phyloP scores from a whole-genome alignment of 2,329 filamentous ascomycete genomes.

The Fusarium globosum region DNA sequence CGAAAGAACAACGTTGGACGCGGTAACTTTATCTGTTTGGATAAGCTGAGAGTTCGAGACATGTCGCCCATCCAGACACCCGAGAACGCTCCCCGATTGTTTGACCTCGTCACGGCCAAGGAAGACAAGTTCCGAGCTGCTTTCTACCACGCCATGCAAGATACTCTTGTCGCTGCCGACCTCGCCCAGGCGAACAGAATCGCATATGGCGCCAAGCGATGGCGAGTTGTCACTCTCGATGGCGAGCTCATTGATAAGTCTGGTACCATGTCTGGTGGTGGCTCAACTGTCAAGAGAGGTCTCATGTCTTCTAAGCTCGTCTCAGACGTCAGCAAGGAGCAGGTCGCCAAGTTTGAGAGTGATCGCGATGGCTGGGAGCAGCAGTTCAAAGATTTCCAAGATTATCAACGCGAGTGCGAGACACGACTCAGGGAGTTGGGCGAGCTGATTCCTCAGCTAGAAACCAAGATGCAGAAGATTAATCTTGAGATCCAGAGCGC shows the following conservation, averaged over 20 bases:
- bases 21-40: conserved; percentile 95
- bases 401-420: conserved; percentile 85
- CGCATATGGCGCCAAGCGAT: conserved; percentile 91
- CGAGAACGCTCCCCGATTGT: conserved; percentile 90
- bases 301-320: conserved; percentile 97
- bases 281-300: conserved; percentile 87
- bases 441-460: conserved; percentile 82
- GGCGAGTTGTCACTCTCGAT: conserved; percentile 95
- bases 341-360: conserved; percentile 85
- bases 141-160: conserved; percentile 95
- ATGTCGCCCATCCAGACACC: conserved; percentile 86
- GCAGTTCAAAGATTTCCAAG: conserved; percentile 86
- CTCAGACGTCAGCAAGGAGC: conserved; percentile 87
- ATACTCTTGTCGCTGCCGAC: conserved; percentile 92
- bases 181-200: conserved; percentile 97
- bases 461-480: conserved; percentile 93
- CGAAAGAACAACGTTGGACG: conserved; percentile 97
- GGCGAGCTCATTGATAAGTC: conserved; percentile 98
- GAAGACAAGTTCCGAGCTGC: conserved; percentile 87
- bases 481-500: conserved; percentile 88
- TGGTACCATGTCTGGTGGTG: conserved; percentile 98
- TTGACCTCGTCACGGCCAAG: conserved; percentile 91
- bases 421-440: conserved; percentile 76
- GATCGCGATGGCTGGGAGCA: conserved; percentile 85
- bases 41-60: conserved; percentile 84